A percentile compares a stretch with the other conserved stretches of the same genome.
Evolutionary conservation across 345 rosid genomes (phyloP).

Genomic region (Citrus cavaleriei): DNA sequence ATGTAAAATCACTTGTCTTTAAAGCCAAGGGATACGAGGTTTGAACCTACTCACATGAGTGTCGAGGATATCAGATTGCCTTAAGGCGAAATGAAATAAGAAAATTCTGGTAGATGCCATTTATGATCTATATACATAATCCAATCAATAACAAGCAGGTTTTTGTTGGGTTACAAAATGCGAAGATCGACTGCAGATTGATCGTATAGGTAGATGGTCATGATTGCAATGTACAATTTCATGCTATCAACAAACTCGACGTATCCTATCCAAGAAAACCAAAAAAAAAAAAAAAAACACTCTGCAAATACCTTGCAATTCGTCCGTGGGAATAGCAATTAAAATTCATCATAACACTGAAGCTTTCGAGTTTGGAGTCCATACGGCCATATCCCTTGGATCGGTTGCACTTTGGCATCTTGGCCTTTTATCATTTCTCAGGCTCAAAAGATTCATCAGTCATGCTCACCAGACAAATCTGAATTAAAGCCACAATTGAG

Average conservation of each 20-base stretch:
- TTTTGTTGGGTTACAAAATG: too few relatives aligned
- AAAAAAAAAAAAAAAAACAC: neutral
- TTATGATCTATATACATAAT: too few relatives aligned
- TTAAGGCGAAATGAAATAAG: too few relatives aligned
- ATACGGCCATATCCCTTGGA: neutral
- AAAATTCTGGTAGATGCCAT: too few relatives aligned
- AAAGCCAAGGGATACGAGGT: too few relatives aligned
- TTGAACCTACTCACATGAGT: too few relatives aligned
- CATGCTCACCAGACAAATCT: neutral
- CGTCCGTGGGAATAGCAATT: neutral
- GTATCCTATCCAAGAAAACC: neutral
- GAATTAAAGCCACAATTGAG: neutral
- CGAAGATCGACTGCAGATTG: neutral
- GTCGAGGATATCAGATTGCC: too few relatives aligned
- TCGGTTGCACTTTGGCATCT: neutral
- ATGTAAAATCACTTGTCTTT: too few relatives aligned
- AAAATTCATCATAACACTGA: neutral
- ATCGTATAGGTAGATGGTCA: neutral
- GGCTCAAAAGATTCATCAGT: neutral
- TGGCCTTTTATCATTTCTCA: neutral
- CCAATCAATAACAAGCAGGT: too few relatives aligned
- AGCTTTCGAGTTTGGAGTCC: constrained; percentile 1
- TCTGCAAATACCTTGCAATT: neutral
- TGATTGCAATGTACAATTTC: neutral
- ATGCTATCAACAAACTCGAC: neutral